These are phyloP conservation scores for Hypoxylon sp. DNA, from an alignment of 2,329 filamentous ascomycete genomes.

Conservation along the genomic window DNA sequence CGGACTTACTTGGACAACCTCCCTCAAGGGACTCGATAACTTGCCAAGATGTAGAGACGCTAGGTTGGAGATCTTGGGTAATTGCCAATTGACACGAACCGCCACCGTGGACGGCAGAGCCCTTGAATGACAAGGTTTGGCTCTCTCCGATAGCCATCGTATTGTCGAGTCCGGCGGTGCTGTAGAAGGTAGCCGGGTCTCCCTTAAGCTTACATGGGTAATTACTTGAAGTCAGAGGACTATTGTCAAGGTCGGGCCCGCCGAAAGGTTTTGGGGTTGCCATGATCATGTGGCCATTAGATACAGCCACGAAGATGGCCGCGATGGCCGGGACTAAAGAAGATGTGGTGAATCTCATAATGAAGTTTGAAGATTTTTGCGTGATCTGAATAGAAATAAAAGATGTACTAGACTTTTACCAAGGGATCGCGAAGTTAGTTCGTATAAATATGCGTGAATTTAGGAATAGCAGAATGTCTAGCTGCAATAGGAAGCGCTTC, in stretches of 20 bases:
- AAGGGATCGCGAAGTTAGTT: constrained; percentile 28
- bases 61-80: constrained; percentile 69
- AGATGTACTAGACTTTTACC: constrained; percentile 29
- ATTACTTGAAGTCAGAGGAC: constrained; percentile 69
- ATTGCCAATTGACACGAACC: constrained; percentile 81
- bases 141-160: constrained; percentile 58
- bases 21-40: constrained; percentile 80
- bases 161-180: constrained; percentile 60
- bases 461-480: background rate
- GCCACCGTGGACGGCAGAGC: constrained; percentile 77
- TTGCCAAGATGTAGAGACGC: constrained; percentile 68
- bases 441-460: constrained; percentile 10
- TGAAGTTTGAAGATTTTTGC: constrained; percentile 40
- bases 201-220: constrained; percentile 75
- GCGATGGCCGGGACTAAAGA: constrained; percentile 58
- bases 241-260: constrained; percentile 64
- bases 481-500: background rate
- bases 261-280: constrained; percentile 68
- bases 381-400: constrained; percentile 1
- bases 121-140: constrained; percentile 69
- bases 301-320: constrained; percentile 63
- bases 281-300: constrained; percentile 77
- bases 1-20: constrained; percentile 71
- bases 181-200: constrained; percentile 51
- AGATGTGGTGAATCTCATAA: constrained; percentile 59